Conservation (phyloP, 2,329 filamentous ascomycete genomes). For the Exophiala sp. region DNA sequence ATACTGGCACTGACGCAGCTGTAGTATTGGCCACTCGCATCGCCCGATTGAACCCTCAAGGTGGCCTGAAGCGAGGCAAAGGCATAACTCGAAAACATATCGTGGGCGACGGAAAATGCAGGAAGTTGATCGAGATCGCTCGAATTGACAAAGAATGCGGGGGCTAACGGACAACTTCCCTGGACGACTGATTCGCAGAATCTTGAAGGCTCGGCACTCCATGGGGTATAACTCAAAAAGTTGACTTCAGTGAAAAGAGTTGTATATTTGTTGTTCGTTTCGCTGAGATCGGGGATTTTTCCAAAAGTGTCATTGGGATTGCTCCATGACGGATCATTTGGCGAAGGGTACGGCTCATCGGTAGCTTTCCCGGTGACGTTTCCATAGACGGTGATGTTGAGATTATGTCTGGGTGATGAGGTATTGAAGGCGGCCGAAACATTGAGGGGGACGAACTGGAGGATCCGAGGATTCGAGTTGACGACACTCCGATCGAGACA, state of each 20-base stretch:
- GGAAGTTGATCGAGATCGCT: slow-evolving; percentile 53
- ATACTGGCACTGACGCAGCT: slow-evolving; percentile 77
- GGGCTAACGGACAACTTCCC: slow-evolving; percentile 63
- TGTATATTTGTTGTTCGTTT: slow-evolving; percentile 56
- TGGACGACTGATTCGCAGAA: slow-evolving; percentile 63
- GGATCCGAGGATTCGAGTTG: slow-evolving; percentile 52
- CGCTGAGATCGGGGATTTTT: slow-evolving; percentile 67
- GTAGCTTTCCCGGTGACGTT: slow-evolving; percentile 75
- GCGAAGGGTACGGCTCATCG: slow-evolving; percentile 53
- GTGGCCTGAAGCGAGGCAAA: slow-evolving; percentile 76
- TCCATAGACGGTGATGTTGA: slow-evolving; percentile 78
- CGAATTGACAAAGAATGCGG: slow-evolving; percentile 59
- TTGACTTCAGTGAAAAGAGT: slow-evolving; percentile 68
- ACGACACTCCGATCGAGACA: slow-evolving; percentile 61
- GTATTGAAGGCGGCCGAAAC: slow-evolving; percentile 70
- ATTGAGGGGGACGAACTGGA: slow-evolving; percentile 74
- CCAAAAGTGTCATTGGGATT: slow-evolving; percentile 58
- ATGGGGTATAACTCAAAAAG: slow-evolving; percentile 72
- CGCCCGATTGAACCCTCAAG: slow-evolving; percentile 69
- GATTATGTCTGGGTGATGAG: slow-evolving; percentile 52
- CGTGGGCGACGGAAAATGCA: slow-evolving; percentile 65
- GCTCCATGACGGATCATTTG: slow-evolving; percentile 55
- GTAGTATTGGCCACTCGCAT: slow-evolving; percentile 56
- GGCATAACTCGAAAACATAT: slow-evolving; percentile 74
- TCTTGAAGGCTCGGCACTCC: slow-evolving; percentile 44